A percentile compares a stretch with the other conserved stretches of the same genome.
These are phyloP conservation scores for Boletus smithii DNA, from an alignment of 1,284 basidiomycete species.

Conservation along the genomic window DNA sequence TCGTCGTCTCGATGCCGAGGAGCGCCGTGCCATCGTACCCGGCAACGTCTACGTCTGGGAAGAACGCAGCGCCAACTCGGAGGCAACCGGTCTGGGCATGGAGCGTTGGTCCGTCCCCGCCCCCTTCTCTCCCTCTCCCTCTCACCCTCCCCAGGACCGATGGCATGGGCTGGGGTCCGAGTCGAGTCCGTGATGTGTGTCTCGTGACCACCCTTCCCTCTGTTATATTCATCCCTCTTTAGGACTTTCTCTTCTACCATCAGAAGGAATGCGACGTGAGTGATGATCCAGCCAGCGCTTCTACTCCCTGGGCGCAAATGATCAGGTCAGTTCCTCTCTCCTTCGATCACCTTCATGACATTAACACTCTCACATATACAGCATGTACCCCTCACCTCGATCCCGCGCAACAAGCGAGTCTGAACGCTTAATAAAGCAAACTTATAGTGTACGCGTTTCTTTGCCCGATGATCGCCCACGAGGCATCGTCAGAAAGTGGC, in stretches of 20 bases:
- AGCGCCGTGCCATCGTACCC: slow-evolving; percentile 56
- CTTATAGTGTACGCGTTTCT: slow-evolving; percentile 76
- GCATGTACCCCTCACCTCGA: slow-evolving; percentile 37
- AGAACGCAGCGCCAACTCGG: slow-evolving; percentile 72
- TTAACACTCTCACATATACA: slow-evolving; percentile 20
- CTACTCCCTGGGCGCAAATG: slow-evolving; percentile 73
- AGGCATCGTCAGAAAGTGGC: slow-evolving; percentile 72
- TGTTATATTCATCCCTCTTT: slow-evolving; percentile 11
- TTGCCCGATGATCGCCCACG: slow-evolving; percentile 62
- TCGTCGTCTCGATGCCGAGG: slow-evolving; percentile 75
- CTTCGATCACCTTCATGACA: slow-evolving; percentile 19
- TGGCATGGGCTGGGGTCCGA: slow-evolving; percentile 80
- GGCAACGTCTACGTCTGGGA: slow-evolving; percentile 86
- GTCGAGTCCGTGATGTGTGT: slow-evolving; percentile 71
- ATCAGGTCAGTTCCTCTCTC: slow-evolving; percentile 47
- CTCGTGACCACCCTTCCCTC: not conserved
- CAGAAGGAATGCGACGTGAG: slow-evolving; percentile 68
- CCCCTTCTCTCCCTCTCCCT: not conserved
- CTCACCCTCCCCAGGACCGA: slow-evolving; percentile 57
- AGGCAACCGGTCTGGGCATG: slow-evolving; percentile 76
- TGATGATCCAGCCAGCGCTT: slow-evolving; percentile 60
- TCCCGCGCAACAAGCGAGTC: slow-evolving; percentile 43
- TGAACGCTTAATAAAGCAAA: slow-evolving; percentile 73
- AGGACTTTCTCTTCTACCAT: slow-evolving; percentile 82
- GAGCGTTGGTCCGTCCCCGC: slow-evolving; percentile 61